Evolutionary conservation across 1,284 basidiomycete species (phyloP).

Genomic region (Moniliella sp.): DNA sequence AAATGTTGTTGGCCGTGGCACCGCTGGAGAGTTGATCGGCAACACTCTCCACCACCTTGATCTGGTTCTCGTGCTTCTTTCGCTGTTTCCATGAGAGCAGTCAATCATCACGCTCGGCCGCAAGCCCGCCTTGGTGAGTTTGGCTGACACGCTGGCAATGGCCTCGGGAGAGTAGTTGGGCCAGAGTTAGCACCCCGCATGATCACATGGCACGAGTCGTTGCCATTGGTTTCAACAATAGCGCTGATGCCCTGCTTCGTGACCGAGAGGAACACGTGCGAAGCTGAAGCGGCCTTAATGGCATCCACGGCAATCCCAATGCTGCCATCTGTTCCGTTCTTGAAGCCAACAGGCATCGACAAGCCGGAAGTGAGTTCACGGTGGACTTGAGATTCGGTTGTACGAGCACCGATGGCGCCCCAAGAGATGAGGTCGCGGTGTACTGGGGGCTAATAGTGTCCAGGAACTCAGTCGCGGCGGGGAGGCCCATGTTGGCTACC

Average conservation of each 20-base stretch:
- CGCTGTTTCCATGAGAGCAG: constrained; percentile 57
- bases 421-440: constrained; percentile 87
- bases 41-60: constrained; percentile 39
- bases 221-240: constrained; percentile 32
- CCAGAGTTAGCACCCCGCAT: constrained; percentile 29
- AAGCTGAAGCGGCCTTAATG: constrained; percentile 72
- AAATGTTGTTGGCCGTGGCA: constrained; percentile 41
- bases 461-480: constrained; percentile 35
- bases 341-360: constrained; percentile 66
- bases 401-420: constrained; percentile 64
- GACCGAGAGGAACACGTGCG: constrained; percentile 94
- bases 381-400: constrained; percentile 84
- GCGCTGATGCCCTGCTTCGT: constrained; percentile 54
- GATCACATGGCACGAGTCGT: constrained; percentile 31
- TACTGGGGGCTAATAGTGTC: constrained; percentile 78
- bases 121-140: constrained; percentile 13
- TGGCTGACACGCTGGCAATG: constrained; percentile 9
- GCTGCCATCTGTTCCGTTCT: constrained; percentile 39
- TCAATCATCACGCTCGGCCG: constrained; percentile 40
- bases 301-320: constrained; percentile 58
- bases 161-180: constrained; percentile 23
- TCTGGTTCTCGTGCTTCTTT: constrained; percentile 44
- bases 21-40: constrained; percentile 30
- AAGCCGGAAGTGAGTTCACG: constrained; percentile 59
- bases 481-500: constrained; percentile 37